Evolutionary conservation across 192 early-diverging fungal species (phyloP).

Genomic region (Coemansia sp.): DNA sequence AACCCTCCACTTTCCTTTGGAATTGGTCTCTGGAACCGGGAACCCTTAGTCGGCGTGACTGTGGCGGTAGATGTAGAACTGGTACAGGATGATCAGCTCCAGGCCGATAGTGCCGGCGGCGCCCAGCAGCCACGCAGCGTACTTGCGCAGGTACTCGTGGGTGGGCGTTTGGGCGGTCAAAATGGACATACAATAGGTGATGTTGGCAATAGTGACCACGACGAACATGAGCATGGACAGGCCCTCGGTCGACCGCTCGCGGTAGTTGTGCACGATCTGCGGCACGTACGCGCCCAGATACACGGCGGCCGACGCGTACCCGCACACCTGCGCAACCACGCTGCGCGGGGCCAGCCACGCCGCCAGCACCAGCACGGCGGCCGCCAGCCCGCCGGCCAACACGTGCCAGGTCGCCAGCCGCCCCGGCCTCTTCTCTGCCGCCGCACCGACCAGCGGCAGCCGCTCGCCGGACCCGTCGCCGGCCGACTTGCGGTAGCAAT

Average conservation of each 20-base stretch:
- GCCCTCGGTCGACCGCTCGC: conserved; percentile 65
- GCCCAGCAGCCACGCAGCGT: conserved; percentile 69
- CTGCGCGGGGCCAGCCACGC: conserved; percentile 19
- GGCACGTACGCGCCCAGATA: conserved; percentile 72
- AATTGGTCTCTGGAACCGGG: too few relatives aligned
- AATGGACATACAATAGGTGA: conserved; percentile 59
- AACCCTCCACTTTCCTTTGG: too few relatives aligned
- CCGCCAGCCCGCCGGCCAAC: background rate
- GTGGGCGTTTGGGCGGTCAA: conserved; percentile 61
- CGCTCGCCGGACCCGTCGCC: background rate
- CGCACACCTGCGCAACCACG: conserved; percentile 57
- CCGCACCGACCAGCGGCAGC: background rate
- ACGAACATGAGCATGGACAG: conserved; percentile 75
- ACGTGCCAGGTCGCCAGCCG: background rate
- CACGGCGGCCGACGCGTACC: conserved; percentile 66
- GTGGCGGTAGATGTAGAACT: conserved; percentile 66
- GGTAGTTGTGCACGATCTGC: conserved; percentile 71
- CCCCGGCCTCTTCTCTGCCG: background rate
- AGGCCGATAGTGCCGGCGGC: conserved; percentile 65
- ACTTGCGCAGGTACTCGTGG: conserved; percentile 57
- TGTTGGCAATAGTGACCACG: conserved; percentile 70
- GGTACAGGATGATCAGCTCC: conserved; percentile 68
- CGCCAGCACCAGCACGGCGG: background rate
- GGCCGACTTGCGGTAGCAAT: conserved; percentile 46
- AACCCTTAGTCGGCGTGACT: too few relatives aligned